phyloP scores from a whole-genome alignment of 371 early-diverging fungal genomes.

The Apophysomyces trapeziformis region DNA sequence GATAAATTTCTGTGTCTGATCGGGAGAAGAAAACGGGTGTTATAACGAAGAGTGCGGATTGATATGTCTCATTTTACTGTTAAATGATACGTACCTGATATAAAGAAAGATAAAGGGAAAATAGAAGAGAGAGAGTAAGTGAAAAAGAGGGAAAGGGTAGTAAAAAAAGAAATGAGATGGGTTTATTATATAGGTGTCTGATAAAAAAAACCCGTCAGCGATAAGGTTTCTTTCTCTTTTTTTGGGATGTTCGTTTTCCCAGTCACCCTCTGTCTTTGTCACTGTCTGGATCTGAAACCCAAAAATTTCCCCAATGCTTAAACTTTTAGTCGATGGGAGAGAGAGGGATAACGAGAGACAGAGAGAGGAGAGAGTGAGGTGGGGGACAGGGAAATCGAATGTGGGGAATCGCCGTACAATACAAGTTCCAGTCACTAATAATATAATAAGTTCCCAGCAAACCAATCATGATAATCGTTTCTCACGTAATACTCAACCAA shows the following conservation, averaged over 20 bases:
- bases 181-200: conserved; percentile 3
- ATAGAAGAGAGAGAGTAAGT: neutral
- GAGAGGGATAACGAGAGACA: too few relatives aligned
- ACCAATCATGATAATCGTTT: neutral
- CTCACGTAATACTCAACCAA: neutral
- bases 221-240: conserved; percentile 2
- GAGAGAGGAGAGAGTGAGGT: too few relatives aligned
- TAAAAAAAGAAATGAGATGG: neutral
- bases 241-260: neutral
- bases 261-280: neutral
- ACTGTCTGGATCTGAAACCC: conserved; percentile 7
- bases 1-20: conserved; percentile 4
- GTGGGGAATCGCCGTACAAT: neutral
- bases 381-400: neutral
- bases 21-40: neutral
- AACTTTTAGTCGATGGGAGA: conserved; percentile 4
- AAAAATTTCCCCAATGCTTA: neutral
- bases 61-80: too few relatives aligned
- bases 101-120: too few relatives aligned
- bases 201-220: neutral
- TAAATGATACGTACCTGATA: too few relatives aligned
- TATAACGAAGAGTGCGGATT: too few relatives aligned
- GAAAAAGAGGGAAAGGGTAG: conserved; percentile 15
- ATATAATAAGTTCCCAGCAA: neutral
- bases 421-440: too few relatives aligned